Conservation (phyloP, 1,284 basidiomycete genomes). For the Apiotrichum laibachii region DNA sequence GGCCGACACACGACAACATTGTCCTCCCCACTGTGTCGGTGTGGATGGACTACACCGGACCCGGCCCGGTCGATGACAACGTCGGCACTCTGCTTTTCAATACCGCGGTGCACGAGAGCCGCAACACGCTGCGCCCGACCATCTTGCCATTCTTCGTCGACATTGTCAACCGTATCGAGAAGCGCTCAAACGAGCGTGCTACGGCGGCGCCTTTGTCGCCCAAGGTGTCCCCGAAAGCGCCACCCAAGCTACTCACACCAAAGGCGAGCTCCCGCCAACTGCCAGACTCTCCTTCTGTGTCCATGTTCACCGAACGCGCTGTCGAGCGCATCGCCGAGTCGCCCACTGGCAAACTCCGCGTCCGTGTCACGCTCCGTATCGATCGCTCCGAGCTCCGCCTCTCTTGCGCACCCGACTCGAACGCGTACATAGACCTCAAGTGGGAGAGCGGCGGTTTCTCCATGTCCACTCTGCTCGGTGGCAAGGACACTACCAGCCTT, state of each 20-base stretch:
- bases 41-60: constrained; percentile 62
- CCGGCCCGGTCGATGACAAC: not conserved
- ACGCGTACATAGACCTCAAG: constrained; percentile 75
- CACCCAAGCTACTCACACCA: constrained; percentile 5
- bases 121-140: constrained; percentile 74
- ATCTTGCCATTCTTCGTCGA: constrained; percentile 77
- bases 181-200: constrained; percentile 18
- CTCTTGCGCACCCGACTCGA: constrained; percentile 82
- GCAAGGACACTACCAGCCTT: constrained; percentile 62
- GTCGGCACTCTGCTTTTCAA: constrained; percentile 22
- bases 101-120: constrained; percentile 73
- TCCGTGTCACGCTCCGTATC: constrained; percentile 74
- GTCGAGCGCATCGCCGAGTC: constrained; percentile 17
- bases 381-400: constrained; percentile 79
- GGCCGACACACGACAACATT: constrained; percentile 42
- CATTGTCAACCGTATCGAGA: constrained; percentile 46
- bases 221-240: not conserved
- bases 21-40: constrained; percentile 72
- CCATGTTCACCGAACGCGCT: constrained; percentile 14
- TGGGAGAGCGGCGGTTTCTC: constrained; percentile 92
- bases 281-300: constrained; percentile 3
- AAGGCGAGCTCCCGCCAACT: not conserved
- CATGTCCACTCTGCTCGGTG: constrained; percentile 68
- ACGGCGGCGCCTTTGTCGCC: not conserved
- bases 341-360: constrained; percentile 24